Evolutionary conservation across 495 filamentous ascomycete genomes (phyloP).

Genomic region (Penicillium samsonianum): DNA sequence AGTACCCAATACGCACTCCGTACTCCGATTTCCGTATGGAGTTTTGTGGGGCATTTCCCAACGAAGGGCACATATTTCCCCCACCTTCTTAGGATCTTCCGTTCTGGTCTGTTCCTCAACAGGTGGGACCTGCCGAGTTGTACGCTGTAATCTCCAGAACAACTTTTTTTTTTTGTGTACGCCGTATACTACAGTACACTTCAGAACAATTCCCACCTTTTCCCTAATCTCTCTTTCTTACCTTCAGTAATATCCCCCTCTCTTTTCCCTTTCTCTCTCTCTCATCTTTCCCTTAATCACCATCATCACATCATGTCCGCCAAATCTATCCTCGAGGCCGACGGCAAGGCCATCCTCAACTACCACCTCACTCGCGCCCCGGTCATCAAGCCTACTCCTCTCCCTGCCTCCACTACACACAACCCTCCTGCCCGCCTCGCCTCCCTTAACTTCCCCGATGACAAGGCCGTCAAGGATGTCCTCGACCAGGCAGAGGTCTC

Average conservation of each 20-base stretch:
- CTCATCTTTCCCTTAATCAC: constrained; percentile 20
- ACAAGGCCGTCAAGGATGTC: constrained; percentile 75
- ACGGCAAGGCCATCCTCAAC: constrained; percentile 99
- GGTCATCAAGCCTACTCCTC: constrained; percentile 96
- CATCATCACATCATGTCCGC: constrained; percentile 76
- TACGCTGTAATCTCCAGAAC: constrained; percentile 42
- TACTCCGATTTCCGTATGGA: neutral
- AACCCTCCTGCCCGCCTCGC: constrained; percentile 90
- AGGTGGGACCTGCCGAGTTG: constrained; percentile 31
- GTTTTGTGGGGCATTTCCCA: constrained; percentile 11
- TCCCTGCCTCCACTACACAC: constrained; percentile 81
- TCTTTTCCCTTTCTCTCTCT: constrained; percentile 16
- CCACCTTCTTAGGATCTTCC: constrained; percentile 1
- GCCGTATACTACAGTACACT: constrained; percentile 27
- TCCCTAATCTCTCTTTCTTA: constrained; percentile 17
- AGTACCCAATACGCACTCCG: constrained; percentile 3
- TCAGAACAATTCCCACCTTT: constrained; percentile 13
- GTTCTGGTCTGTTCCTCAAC: constrained; percentile 22
- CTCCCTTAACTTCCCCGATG: constrained; percentile 89
- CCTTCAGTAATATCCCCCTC: constrained; percentile 16
- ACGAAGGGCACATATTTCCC: constrained; percentile 1
- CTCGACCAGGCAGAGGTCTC: constrained; percentile 93
- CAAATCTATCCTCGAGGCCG: constrained; percentile 97
- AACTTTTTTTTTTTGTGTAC: constrained; percentile 29
- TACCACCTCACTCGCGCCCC: constrained; percentile 99